Base-by-base conservation (phyloP, 345 rosid species). In the Eucalyptus pumila region DNA sequence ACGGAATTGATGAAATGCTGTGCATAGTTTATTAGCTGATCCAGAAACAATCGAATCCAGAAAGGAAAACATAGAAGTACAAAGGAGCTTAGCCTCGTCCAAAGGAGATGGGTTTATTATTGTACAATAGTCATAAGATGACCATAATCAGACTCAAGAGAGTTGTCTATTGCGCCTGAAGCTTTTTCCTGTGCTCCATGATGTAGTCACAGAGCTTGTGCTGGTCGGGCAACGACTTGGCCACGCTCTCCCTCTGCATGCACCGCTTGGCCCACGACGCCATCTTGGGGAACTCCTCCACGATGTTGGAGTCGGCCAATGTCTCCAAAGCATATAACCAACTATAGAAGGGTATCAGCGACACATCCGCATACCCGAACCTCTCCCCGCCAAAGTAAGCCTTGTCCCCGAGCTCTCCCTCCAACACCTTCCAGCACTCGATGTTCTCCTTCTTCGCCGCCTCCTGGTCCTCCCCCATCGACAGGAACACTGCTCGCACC, bases 401-500 rank as follows among this genome's bases (percentile, higher is more conserved):
- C 85, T 90, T 88, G 72, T 92, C 89, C 37, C 91, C 91, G 48
- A 90, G 93, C 90, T 90, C 91, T 32, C 42, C 86, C 48, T 90
- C 91, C 54, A 90, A 86, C 52, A 80, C 34, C 37, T 52, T 86
- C 6, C 90, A 83, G 67, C 87, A 42, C 45, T 86, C 62, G 5
- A 91, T 72, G n/a, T 80, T 7, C 54, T 91, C 91, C 48, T 87
- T 87, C 91, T 58, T 87, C n/a, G 90, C 89, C 42, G 27, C 76
- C 56, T 89, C 90, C 52, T 72, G 56, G 40, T 3, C 81, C 32
- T 90, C 91, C 24, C 60, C 89, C 65, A 32, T 52, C 9, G 81
- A 34, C 40, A 14, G 11, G 86, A 87, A 89, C 80, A 90, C 45
- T 4, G 1, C 5, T 37, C 30, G 27, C 83, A 12, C 83, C 47